Conservation (phyloP, 306 rosid genomes). For the Albizia julibrissin region DNA sequence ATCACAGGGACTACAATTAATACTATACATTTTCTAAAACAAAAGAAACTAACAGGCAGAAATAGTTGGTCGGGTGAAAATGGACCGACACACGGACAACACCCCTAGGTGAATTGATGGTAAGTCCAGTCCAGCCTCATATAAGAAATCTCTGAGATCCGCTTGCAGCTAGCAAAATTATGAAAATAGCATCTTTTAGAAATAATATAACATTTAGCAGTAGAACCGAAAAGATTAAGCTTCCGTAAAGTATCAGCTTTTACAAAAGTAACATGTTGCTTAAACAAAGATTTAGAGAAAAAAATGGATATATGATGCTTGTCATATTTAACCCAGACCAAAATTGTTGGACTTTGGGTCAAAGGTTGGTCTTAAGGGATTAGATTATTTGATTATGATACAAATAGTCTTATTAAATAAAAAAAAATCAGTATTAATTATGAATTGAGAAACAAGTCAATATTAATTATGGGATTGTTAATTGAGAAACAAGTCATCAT, state of each 20-base stretch:
- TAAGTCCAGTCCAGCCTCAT: neutral
- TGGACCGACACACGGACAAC: neutral
- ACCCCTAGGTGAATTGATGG: neutral
- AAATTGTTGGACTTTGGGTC: too few species aligned
- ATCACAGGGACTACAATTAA: neutral
- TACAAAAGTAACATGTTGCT: conserved; percentile 8
- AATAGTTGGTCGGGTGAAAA: neutral
- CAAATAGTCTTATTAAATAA: too few species aligned
- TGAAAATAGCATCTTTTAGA: neutral
- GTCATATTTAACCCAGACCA: neutral
- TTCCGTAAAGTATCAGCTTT: neutral
- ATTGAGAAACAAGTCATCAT: too few species aligned
- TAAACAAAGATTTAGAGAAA: neutral
- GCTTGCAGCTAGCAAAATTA: neutral
- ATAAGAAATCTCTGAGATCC: neutral
- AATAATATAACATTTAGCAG: neutral
- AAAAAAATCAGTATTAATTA: too few species aligned
- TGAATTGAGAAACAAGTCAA: too few species aligned
- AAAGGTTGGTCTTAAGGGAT: too few species aligned
- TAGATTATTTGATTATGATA: too few species aligned
- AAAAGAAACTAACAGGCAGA: conserved; percentile 1
- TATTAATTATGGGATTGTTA: too few species aligned
- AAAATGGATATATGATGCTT: neutral
- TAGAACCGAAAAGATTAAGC: neutral
- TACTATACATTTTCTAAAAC: neutral